These are phyloP conservation scores for Cardamine chenopodiifolia DNA, from an alignment of 345 rosid genomes.

Conservation along the genomic window DNA sequence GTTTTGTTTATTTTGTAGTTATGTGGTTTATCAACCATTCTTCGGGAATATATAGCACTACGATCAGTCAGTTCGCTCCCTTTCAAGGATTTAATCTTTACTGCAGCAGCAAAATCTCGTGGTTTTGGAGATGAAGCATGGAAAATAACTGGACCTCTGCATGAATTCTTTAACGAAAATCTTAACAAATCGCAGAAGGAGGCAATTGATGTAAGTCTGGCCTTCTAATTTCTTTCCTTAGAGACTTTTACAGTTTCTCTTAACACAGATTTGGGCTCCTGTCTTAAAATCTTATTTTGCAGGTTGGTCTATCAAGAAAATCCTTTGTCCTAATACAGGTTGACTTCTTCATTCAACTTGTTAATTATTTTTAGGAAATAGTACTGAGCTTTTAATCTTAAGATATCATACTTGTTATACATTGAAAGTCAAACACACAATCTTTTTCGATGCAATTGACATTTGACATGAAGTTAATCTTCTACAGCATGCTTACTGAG, in stretches of 20 bases:
- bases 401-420: not conserved
- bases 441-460: not conserved
- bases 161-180: slow-evolving; percentile 58
- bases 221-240: not conserved
- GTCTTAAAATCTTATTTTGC: slow-evolving; percentile 39
- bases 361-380: not conserved
- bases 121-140: slow-evolving; percentile 66
- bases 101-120: slow-evolving; percentile 55
- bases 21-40: slow-evolving; percentile 90
- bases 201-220: slow-evolving; percentile 79
- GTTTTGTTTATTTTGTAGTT: slow-evolving; percentile 52
- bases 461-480: not conserved
- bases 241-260: not conserved
- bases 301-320: slow-evolving; percentile 89
- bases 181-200: slow-evolving; percentile 82
- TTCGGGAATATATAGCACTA: slow-evolving; percentile 84
- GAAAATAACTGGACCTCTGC: slow-evolving; percentile 74
- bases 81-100: slow-evolving; percentile 83
- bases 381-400: not conserved
- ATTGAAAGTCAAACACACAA: not conserved
- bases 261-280: slow-evolving; percentile 27
- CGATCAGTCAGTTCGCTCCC: slow-evolving; percentile 79
- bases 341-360: slow-evolving; percentile 33
- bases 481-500: slow-evolving; percentile 12
- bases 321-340: slow-evolving; percentile 93